Conservation (phyloP, 306 rosid genomes). For the Dalbergia cultrata region DNA sequence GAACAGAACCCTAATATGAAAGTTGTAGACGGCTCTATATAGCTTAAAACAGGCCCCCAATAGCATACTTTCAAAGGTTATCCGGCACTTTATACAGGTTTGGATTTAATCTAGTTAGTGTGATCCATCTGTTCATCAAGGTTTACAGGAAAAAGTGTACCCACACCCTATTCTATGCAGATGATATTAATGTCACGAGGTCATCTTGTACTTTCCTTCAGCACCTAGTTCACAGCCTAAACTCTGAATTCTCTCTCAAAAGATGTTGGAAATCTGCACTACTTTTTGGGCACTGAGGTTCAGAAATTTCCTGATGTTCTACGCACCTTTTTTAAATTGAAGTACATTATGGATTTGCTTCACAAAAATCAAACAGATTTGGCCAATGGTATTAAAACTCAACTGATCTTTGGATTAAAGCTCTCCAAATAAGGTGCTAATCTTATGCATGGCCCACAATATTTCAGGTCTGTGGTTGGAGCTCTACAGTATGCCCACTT, state of each 20-base stretch:
- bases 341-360: neutral
- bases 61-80: neutral
- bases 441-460: neutral
- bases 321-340: neutral
- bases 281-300: neutral
- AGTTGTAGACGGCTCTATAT: too few relatives aligned
- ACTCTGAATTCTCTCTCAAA: neutral
- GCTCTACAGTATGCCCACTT: neutral
- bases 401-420: neutral
- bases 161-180: neutral
- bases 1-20: neutral
- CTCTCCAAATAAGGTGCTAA: neutral
- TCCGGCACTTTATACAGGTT: neutral
- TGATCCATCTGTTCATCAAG: neutral
- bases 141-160: neutral
- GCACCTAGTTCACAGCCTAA: neutral
- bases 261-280: neutral
- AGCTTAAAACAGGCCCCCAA: neutral
- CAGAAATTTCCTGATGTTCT: neutral
- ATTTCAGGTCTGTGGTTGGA: neutral
- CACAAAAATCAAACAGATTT: neutral
- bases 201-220: neutral
- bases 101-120: neutral
- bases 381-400: neutral
- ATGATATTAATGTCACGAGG: neutral